Conservation (phyloP, 768 basidiomycete species). For the Glaciozyma martinii region DNA sequence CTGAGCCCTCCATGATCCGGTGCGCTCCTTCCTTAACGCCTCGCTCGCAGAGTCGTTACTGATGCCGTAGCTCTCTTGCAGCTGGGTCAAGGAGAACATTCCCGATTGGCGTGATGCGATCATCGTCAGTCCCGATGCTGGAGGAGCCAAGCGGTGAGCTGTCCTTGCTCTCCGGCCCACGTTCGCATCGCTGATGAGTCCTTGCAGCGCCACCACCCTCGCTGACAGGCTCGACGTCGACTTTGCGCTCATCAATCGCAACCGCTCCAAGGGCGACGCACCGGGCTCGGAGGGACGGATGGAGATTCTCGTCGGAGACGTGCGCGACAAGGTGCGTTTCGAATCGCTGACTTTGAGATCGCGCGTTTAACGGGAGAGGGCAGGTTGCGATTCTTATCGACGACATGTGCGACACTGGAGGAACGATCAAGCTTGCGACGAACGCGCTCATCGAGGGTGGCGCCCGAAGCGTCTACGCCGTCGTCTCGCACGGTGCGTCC, state of each 20-base stretch:
- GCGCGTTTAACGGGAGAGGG: not conserved
- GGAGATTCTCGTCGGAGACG: constrained; percentile 92
- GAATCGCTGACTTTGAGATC: not conserved
- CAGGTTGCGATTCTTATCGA: constrained; percentile 91
- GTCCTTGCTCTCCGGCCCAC: constrained; percentile 8
- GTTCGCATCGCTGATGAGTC: not conserved
- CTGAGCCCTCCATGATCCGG: constrained; percentile 86
- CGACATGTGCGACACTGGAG: constrained; percentile 96
- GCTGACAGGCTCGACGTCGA: constrained; percentile 92
- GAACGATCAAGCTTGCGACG: constrained; percentile 74
- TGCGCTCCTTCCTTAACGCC: not conserved
- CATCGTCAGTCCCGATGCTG: constrained; percentile 93
- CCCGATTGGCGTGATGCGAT: constrained; percentile 77
- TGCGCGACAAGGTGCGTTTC: constrained; percentile 64
- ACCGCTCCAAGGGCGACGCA: constrained; percentile 53
- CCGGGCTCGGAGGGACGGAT: constrained; percentile 44
- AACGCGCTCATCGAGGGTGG: constrained; percentile 82
- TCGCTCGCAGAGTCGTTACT: too few relatives aligned
- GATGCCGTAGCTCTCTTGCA: not conserved
- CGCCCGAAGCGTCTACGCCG: constrained; percentile 71
- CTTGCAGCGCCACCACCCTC: constrained; percentile 71
- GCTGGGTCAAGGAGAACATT: constrained; percentile 78
- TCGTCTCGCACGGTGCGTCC: constrained; percentile 78
- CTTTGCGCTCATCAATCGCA: constrained; percentile 89
- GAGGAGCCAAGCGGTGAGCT: constrained; percentile 90